Evolutionary conservation across 306 rosid genomes (phyloP).

Genomic region (Castanopsis chinensis): DNA sequence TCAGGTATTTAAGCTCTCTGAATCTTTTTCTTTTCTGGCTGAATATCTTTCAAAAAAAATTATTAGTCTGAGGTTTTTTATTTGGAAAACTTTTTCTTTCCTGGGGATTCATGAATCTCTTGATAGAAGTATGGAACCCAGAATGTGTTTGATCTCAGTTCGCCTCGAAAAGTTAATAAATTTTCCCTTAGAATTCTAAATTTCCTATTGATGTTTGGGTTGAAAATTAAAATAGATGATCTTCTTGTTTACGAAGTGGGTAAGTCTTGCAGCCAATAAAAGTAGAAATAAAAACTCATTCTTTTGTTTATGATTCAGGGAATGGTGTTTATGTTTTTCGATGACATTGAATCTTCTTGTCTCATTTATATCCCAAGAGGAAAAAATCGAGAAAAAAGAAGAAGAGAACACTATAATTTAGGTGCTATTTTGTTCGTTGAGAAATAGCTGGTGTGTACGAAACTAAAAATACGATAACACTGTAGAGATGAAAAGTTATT

Average conservation of each 20-base stretch:
- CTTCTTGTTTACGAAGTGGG: background rate
- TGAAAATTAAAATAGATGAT: background rate
- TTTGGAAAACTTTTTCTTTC: background rate
- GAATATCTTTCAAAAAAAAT: background rate
- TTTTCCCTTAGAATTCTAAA: background rate
- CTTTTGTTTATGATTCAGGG: background rate
- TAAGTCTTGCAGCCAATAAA: background rate
- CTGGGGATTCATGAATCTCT: background rate
- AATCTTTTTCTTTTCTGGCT: background rate
- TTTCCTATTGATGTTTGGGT: background rate
- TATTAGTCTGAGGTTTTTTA: background rate
- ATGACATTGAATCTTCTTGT: background rate
- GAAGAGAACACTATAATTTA: no score
- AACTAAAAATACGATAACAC: no score
- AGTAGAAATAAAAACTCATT: no score
- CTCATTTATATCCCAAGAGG: background rate
- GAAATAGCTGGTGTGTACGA: no score
- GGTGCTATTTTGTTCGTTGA: no score
- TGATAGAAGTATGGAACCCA: background rate
- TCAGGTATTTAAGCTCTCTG: constrained; percentile 28
- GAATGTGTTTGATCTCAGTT: background rate
- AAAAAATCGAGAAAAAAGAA: no score
- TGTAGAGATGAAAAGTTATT: no score
- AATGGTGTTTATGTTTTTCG: background rate
- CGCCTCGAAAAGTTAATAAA: background rate